Percentiles rank a stretch among this genome's conserved stretches.
These are phyloP conservation scores for Candida odintsovae DNA, from an alignment of 805 yeast genomes.

Conservation along the genomic window DNA sequence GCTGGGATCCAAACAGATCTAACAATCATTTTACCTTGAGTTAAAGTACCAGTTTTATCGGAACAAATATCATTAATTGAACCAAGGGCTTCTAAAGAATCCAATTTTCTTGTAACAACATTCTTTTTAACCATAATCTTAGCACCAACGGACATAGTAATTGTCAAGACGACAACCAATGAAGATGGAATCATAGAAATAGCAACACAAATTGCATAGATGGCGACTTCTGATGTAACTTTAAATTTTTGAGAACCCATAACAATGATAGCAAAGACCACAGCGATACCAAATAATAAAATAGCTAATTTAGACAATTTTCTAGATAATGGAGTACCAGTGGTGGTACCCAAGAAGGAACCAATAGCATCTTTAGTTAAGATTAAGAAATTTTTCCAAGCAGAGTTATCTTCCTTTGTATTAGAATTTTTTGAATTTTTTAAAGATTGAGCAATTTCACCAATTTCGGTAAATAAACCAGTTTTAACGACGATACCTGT, in stretches of 20 bases:
- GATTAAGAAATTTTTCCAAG: slow-evolving; percentile 27
- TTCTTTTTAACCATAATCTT: slow-evolving; percentile 59
- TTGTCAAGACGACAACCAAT: slow-evolving; percentile 73
- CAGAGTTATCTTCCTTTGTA: slow-evolving; percentile 39
- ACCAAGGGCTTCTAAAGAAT: slow-evolving; percentile 74
- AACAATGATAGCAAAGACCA: slow-evolving; percentile 78
- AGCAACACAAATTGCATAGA: slow-evolving; percentile 80
- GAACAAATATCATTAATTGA: slow-evolving; percentile 77
- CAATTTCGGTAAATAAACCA: slow-evolving; percentile 71
- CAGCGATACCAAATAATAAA: slow-evolving; percentile 66
- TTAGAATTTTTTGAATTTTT: slow-evolving; percentile 35
- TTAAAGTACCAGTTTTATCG: slow-evolving; percentile 78
- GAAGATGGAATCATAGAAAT: slow-evolving; percentile 81
- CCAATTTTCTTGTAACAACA: slow-evolving; percentile 72
- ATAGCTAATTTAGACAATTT: slow-evolving; percentile 74
- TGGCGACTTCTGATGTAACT: slow-evolving; percentile 78
- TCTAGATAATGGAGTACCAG: slow-evolving; percentile 79
- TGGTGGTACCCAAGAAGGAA: slow-evolving; percentile 65
- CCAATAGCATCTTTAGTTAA: slow-evolving; percentile 54
- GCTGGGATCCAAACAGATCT: slow-evolving; percentile 64
- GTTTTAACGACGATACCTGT: slow-evolving; percentile 61
- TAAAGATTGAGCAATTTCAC: slow-evolving; percentile 61
- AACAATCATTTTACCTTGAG: slow-evolving; percentile 77
- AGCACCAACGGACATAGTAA: slow-evolving; percentile 82
- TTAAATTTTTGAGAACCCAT: slow-evolving; percentile 76